phyloP scores from a whole-genome alignment of 177 flowering plant species.

The Vitis hybrid region DNA sequence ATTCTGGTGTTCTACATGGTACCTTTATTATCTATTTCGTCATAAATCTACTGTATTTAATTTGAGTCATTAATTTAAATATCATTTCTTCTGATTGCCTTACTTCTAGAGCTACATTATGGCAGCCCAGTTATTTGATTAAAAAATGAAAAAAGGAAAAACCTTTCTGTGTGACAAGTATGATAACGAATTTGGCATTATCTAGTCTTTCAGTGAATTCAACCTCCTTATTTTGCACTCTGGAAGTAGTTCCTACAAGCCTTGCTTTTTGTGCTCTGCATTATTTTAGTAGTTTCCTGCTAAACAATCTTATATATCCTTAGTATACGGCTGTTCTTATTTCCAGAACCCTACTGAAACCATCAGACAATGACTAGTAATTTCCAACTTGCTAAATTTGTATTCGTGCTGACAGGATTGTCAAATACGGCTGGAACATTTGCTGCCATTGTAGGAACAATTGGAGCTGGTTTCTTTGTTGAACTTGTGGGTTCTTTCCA shows the following conservation, averaged over 20 bases:
- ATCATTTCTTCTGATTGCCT: background rate
- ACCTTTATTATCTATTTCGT: slow-evolving; percentile 9
- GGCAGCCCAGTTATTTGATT: background rate
- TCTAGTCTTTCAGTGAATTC: too few relatives aligned
- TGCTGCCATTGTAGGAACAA: slow-evolving; percentile 89
- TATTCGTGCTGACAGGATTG: slow-evolving; percentile 48
- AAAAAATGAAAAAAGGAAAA: background rate
- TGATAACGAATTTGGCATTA: too few relatives aligned
- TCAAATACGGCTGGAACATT: slow-evolving; percentile 89
- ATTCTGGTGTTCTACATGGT: slow-evolving; percentile 96
- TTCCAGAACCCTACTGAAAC: too few relatives aligned
- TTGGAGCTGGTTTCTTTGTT: slow-evolving; percentile 92
- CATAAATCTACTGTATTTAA: background rate
- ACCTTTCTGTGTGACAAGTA: too few relatives aligned
- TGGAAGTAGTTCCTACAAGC: too few relatives aligned
- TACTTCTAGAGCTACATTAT: background rate
- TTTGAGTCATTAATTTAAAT: too few relatives aligned
- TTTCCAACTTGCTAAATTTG: background rate
- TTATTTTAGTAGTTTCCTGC: too few relatives aligned
- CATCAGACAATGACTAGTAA: too few relatives aligned
- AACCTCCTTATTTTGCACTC: too few relatives aligned
- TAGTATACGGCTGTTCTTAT: too few relatives aligned
- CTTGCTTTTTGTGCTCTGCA: too few relatives aligned
- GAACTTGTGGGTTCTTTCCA: slow-evolving; percentile 83
- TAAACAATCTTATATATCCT: too few relatives aligned